These are phyloP conservation scores for Aspergillus uvarum DNA, from an alignment of 2,329 filamentous ascomycete genomes.

Conservation along the genomic window DNA sequence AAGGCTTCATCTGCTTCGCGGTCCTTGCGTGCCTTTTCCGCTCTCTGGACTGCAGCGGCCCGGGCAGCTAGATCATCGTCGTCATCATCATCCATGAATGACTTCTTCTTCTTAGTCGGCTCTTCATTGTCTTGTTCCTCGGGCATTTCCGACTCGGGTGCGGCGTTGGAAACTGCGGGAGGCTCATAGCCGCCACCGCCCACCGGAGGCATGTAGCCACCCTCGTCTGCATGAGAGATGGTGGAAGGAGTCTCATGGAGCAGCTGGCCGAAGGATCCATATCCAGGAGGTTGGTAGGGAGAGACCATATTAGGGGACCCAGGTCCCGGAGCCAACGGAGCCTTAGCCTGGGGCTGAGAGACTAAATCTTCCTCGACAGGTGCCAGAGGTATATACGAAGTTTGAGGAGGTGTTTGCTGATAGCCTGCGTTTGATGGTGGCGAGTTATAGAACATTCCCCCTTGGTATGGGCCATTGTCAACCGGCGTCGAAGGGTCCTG, in stretches of 20 bases:
- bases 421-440: slow-evolving; percentile 31
- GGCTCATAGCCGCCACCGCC: slow-evolving; percentile 36
- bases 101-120: slow-evolving; percentile 71
- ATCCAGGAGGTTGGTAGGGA: slow-evolving; percentile 27
- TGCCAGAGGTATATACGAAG: slow-evolving; percentile 40
- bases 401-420: slow-evolving; percentile 39
- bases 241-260: slow-evolving; percentile 20
- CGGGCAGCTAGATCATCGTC: slow-evolving; percentile 61
- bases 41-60: slow-evolving; percentile 54
- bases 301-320: slow-evolving; percentile 29
- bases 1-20: slow-evolving; percentile 82
- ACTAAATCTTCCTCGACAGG: slow-evolving; percentile 41
- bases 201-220: slow-evolving; percentile 38
- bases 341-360: slow-evolving; percentile 26
- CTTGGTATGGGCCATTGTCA: slow-evolving; percentile 36
- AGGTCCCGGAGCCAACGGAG: slow-evolving; percentile 17
- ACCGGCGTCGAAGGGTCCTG: slow-evolving; percentile 38
- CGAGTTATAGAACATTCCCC: slow-evolving; percentile 32
- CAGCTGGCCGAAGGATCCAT: slow-evolving; percentile 24
- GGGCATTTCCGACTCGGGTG: slow-evolving; percentile 45
- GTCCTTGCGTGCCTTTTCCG: slow-evolving; percentile 68
- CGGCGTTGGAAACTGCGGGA: slow-evolving; percentile 36
- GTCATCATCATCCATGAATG: slow-evolving; percentile 79
- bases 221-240: slow-evolving; percentile 23
- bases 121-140: slow-evolving; percentile 57